A percentile compares a stretch with the other conserved stretches of the same genome.
These are phyloP conservation scores for Penicillium glabrum DNA, from an alignment of 2,329 filamentous ascomycete genomes.

Conservation along the genomic window DNA sequence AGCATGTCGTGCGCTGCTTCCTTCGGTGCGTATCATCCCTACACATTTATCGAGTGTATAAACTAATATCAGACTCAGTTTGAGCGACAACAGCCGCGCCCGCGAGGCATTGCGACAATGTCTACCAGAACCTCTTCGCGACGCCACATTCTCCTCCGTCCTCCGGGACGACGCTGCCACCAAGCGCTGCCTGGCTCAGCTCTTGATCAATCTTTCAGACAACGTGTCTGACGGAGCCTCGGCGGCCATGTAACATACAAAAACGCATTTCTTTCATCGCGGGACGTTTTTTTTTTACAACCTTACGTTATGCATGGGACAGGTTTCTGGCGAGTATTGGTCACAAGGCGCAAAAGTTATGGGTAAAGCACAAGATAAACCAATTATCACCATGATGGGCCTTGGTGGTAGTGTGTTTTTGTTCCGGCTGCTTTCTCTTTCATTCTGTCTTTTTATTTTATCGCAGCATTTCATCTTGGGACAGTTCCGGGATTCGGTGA, in stretches of 20 bases:
- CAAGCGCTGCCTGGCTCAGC: conserved; percentile 94
- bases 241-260: conserved; percentile 40
- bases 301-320: conserved; percentile 44
- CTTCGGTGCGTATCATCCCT: conserved; percentile 65
- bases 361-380: conserved; percentile 20
- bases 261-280: conserved; percentile 35
- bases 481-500: conserved; percentile 21
- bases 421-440: conserved; percentile 13
- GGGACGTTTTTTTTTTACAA: conserved; percentile 30
- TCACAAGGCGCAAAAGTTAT: conserved; percentile 39
- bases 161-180: conserved; percentile 95
- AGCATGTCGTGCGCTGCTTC: conserved; percentile 97
- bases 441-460: conserved; percentile 18
- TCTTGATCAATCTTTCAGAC: conserved; percentile 94
- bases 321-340: conserved; percentile 41
- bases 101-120: conserved; percentile 94
- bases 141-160: conserved; percentile 95
- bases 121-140: conserved; percentile 94
- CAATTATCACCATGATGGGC: conserved; percentile 6
- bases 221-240: conserved; percentile 63
- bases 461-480: conserved; percentile 20
- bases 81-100: conserved; percentile 94
- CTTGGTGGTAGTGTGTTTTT: conserved; percentile 6
- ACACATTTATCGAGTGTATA: background rate
- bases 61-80: conserved; percentile 48